Percentiles rank a stretch among this genome's conserved stretches.
phyloP scores from a whole-genome alignment of 2,329 filamentous ascomycete species.

The Talaromyces sp. region DNA sequence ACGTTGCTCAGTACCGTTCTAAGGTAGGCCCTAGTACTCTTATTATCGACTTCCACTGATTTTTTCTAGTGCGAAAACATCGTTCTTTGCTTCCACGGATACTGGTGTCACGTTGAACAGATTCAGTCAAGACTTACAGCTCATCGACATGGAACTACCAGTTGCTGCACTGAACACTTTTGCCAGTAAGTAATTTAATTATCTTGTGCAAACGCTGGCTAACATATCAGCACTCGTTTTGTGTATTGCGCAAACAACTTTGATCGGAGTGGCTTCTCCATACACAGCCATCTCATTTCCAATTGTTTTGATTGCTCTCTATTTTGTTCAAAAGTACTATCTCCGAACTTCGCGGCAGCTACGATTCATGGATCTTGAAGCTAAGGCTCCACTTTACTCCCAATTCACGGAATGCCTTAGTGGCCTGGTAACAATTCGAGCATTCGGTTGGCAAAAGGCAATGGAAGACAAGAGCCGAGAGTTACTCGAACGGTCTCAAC shows the following conservation, averaged over 20 bases:
- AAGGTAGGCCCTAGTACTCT: constrained; percentile 26
- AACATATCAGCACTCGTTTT: constrained; percentile 24
- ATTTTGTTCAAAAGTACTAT: constrained; percentile 56
- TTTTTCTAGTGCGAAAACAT: constrained; percentile 35
- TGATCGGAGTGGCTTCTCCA: constrained; percentile 49
- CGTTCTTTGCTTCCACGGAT: constrained; percentile 43
- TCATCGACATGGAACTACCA: constrained; percentile 46
- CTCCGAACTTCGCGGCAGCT: constrained; percentile 60
- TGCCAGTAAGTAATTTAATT: constrained; percentile 27
- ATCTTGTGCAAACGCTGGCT: not conserved
- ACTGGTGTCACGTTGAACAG: constrained; percentile 42
- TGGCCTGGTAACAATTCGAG: constrained; percentile 55
- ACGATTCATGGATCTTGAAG: constrained; percentile 59
- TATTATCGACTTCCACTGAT: no score
- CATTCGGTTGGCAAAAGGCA: constrained; percentile 53
- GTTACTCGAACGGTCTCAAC: constrained; percentile 54
- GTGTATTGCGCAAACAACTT: constrained; percentile 46
- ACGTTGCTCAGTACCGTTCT: constrained; percentile 49
- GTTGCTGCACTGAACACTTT: constrained; percentile 41
- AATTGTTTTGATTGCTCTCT: constrained; percentile 47
- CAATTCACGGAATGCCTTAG: constrained; percentile 57
- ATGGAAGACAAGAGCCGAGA: constrained; percentile 46
- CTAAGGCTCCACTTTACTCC: constrained; percentile 58
- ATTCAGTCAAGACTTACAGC: constrained; percentile 45
- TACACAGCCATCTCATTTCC: constrained; percentile 53